Percentiles rank a stretch among this genome's conserved stretches.
phyloP scores from a whole-genome alignment of 805 yeast genomes.

The Myxozyma monticola region DNA sequence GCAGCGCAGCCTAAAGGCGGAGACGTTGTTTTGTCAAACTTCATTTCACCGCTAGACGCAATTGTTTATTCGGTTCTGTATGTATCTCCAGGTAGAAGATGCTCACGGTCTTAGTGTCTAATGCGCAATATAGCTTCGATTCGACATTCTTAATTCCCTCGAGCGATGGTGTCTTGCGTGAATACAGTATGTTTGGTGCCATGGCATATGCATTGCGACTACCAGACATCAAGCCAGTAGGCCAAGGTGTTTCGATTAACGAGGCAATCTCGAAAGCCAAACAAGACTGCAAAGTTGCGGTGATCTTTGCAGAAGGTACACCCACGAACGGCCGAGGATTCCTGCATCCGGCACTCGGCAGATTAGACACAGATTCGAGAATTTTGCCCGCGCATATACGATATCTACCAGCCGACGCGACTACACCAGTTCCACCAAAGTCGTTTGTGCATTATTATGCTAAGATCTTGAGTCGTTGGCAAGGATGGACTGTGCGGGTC shows the following conservation, averaged over 20 bases:
- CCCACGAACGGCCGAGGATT: constrained; percentile 80
- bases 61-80: constrained; percentile 38
- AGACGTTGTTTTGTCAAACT: constrained; percentile 58
- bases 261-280: constrained; percentile 34
- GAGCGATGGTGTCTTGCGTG: constrained; percentile 37
- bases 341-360: constrained; percentile 47
- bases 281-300: constrained; percentile 45
- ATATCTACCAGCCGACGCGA: constrained; percentile 38
- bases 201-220: constrained; percentile 23
- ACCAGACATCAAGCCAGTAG: constrained; percentile 13
- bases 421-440: constrained; percentile 40
- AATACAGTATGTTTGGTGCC: constrained; percentile 8
- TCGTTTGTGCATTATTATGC: constrained; percentile 35
- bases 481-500: constrained; percentile 36
- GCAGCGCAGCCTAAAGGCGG: constrained; percentile 34
- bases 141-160: constrained; percentile 46
- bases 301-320: constrained; percentile 52
- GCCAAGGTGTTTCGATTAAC: too few relatives aligned
- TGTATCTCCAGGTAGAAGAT: constrained; percentile 3
- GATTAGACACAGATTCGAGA: constrained; percentile 14
- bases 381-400: constrained; percentile 37
- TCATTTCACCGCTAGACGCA: constrained; percentile 60
- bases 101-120: too few relatives aligned
- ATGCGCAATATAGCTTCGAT: constrained; percentile 38
- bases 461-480: constrained; percentile 24